phyloP scores from a whole-genome alignment of 2,329 filamentous ascomycete genomes.

The Pseudogymnoascus sp. region DNA sequence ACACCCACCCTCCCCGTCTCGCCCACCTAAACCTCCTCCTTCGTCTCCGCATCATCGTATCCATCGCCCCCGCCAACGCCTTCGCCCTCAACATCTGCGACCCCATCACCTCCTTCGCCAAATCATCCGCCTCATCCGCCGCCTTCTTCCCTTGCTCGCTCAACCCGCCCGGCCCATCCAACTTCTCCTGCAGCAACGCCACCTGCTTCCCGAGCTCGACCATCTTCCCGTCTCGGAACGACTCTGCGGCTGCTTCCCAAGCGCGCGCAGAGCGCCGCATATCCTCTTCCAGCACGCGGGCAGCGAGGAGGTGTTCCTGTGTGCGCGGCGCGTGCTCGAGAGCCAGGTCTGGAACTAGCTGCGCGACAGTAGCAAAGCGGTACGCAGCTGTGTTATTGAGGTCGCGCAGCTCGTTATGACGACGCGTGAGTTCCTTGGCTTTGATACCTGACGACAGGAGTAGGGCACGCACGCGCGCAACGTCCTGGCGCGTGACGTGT shows the following conservation, averaged over 20 bases:
- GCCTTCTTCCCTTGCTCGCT: slow-evolving; percentile 46
- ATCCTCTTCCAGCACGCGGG: slow-evolving; percentile 38
- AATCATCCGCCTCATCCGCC: slow-evolving; percentile 71
- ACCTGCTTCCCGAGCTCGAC: slow-evolving; percentile 39
- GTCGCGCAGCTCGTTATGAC: slow-evolving; percentile 37
- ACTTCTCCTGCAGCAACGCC: slow-evolving; percentile 30
- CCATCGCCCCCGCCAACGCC: slow-evolving; percentile 67
- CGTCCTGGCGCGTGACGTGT: slow-evolving; percentile 56
- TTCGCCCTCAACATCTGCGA: slow-evolving; percentile 74
- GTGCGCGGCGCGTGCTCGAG: slow-evolving; percentile 18
- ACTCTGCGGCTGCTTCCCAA: slow-evolving; percentile 51
- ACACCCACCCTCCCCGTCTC: slow-evolving; percentile 66
- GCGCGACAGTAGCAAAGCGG: slow-evolving; percentile 21
- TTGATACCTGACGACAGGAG: slow-evolving; percentile 83
- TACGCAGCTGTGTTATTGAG: slow-evolving; percentile 15
- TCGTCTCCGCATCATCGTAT: slow-evolving; percentile 65
- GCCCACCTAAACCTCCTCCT: slow-evolving; percentile 63
- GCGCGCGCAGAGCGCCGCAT: slow-evolving; percentile 38
- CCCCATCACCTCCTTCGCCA: slow-evolving; percentile 66
- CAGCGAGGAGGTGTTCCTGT: slow-evolving; percentile 39
- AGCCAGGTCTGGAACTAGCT: slow-evolving; percentile 14
- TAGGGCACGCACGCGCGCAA: slow-evolving; percentile 68
- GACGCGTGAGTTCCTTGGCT: slow-evolving; percentile 67
- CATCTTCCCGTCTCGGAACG: slow-evolving; percentile 48
- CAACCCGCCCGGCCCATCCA: slow-evolving; percentile 31